A percentile compares a stretch with the other conserved stretches of the same genome.
These are phyloP conservation scores for Colletotrichum eleusines DNA, from an alignment of 2,329 filamentous ascomycete genomes.

Conservation along the genomic window DNA sequence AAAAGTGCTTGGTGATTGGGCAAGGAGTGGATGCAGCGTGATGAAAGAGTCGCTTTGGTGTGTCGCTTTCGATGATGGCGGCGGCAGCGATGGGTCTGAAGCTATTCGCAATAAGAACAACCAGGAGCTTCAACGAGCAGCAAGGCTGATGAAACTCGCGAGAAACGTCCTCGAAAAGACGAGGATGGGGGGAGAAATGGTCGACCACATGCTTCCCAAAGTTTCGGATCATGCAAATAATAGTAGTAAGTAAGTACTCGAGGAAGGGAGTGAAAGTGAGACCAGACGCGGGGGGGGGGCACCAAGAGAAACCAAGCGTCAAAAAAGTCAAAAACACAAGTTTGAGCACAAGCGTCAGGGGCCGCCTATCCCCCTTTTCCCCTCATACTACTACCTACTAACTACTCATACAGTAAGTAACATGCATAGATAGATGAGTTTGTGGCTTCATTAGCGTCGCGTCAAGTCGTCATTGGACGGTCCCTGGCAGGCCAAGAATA, in stretches of 20 bases:
- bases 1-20: neutral
- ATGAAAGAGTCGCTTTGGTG: neutral
- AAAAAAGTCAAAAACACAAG: neutral
- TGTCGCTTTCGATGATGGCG: neutral
- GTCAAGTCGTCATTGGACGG: neutral
- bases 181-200: neutral
- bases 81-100: neutral
- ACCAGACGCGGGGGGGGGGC: neutral
- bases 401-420: too few relatives aligned
- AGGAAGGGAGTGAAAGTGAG: too few relatives aligned
- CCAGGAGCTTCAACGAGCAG: too few relatives aligned
- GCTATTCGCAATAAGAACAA: neutral
- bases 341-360: conserved; percentile 5
- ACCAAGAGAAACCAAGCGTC: neutral
- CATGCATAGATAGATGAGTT: too few relatives aligned
- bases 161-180: neutral
- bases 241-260: neutral
- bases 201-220: neutral
- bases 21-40: neutral
- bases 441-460: neutral
- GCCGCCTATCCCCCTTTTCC: too few relatives aligned
- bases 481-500: conserved; percentile 11
- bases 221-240: neutral
- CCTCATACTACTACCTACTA: too few relatives aligned
- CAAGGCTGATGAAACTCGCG: neutral